A percentile compares a stretch with the other conserved stretches of the same genome.
These are phyloP conservation scores for Malania oleifera DNA, from an alignment of 164 flowering plant species.

Conservation along the genomic window DNA sequence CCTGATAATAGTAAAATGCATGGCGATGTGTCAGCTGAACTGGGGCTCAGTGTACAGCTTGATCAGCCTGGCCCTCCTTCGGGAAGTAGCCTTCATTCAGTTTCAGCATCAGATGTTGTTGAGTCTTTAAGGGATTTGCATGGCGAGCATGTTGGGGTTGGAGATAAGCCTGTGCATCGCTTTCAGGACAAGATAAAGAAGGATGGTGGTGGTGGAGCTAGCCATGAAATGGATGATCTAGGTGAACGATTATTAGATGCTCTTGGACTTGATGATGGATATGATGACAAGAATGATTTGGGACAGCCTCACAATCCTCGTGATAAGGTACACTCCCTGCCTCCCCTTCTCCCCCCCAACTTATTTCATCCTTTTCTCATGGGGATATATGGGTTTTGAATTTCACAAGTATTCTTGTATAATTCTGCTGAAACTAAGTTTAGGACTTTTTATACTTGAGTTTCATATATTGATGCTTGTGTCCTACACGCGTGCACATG, in stretches of 20 bases:
- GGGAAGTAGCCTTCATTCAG: conserved; percentile 58
- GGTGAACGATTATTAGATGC: conserved; percentile 42
- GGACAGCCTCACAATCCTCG: conserved; percentile 28
- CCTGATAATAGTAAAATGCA: background rate
- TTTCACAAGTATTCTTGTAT: too few relatives aligned
- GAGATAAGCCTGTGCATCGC: conserved; percentile 1
- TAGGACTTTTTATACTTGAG: too few relatives aligned
- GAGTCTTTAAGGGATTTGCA: conserved; percentile 34
- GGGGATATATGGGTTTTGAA: background rate
- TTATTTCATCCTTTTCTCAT: too few relatives aligned
- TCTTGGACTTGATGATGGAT: conserved; percentile 38
- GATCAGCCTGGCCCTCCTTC: conserved; percentile 54
- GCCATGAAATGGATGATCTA: conserved; percentile 31
- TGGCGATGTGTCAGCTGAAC: conserved; percentile 3
- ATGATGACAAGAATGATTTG: conserved; percentile 27
- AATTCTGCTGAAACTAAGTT: too few relatives aligned
- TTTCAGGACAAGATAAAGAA: conserved; percentile 13
- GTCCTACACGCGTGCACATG: too few relatives aligned
- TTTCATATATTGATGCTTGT: too few relatives aligned
- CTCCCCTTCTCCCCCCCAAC: too few relatives aligned
- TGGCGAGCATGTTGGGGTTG: conserved; percentile 19
- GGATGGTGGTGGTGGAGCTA: conserved; percentile 11
- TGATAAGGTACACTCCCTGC: conserved; percentile 41
- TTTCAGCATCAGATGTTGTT: conserved; percentile 38
- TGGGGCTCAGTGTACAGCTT: conserved; percentile 43